Evolutionary conservation across 2,329 filamentous ascomycete species (phyloP), one percentile per base, ranked within the genome.

Genomic region (Cytospora piceicola): DNA sequence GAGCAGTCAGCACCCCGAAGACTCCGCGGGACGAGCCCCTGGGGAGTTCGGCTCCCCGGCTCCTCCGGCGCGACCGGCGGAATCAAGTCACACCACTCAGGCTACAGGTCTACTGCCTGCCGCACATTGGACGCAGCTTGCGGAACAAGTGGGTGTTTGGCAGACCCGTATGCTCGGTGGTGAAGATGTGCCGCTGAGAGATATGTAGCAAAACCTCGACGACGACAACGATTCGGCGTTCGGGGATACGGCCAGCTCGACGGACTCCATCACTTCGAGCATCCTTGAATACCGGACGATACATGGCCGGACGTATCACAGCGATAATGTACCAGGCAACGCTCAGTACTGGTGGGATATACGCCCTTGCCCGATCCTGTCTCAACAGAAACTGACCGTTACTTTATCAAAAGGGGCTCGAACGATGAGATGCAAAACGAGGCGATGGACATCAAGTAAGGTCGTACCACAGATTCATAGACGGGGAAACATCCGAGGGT

Each of bases 331-430:
- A 20, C 55, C 49, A 22, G 64, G 55, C 30, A 67, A 56, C 8
- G 67, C 67, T 27, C 62, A 65, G 22, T 68, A 68, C 61, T 68
- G 67, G 67, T 68, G 51, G 39, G 61, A 22, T 29, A 6, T 17
- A n/a, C 36, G 24, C 30, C n/a, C 29, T 34, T 32, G 14, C 17
- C 69, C 88, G 86, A 87, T 34, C 17, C 17, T 11, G n/a, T 22
- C 53, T 49, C 53, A 52, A 27, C 42, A 22, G 11, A 36, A 54
- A 27, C 51, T 65, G 59, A 65, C 36, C 4, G 56, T 20, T 5
- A 20, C 46, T 36, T 20, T 14, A 36, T 15, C 3, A 27, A 8
- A 55, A 70, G 66, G 70, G 68, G 64, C 9, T 63, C 72, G 12
- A 77, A 77, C 46, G 76, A 78, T 58, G 73, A 74, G 30, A 66